Conservation (phyloP, 106 monocot species). For the Allium sativum region DNA sequence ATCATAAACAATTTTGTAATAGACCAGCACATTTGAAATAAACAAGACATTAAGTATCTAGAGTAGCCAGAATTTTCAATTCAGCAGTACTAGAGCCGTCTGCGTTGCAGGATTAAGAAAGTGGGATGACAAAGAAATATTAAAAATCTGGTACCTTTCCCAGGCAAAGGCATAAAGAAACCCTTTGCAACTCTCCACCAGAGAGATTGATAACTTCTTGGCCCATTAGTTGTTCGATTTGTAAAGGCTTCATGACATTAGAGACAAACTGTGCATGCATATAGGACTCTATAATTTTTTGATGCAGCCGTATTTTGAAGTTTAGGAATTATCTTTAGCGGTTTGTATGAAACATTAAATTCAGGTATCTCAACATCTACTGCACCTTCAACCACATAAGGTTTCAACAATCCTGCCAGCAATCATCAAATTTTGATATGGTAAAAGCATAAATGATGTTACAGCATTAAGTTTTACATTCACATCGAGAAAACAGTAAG, state of each 20-base stretch:
- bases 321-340: conserved; percentile 90
- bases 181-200: conserved; percentile 96
- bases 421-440: neutral
- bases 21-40: no score
- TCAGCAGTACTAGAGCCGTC: no score
- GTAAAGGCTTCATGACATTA: conserved; percentile 98
- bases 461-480: no score
- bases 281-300: conserved; percentile 88
- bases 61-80: no score
- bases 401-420: conserved; percentile 87
- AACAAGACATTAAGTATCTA: no score
- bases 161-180: conserved; percentile 83
- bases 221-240: conserved; percentile 97
- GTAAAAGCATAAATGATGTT: no score
- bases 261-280: conserved; percentile 86
- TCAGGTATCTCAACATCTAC: conserved; percentile 79
- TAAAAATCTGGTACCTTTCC: conserved; percentile 55
- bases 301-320: conserved; percentile 63
- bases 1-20: no score
- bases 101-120: no score
- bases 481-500: no score
- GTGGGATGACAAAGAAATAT: no score
- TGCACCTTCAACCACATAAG: conserved; percentile 63
- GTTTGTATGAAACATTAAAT: conserved; percentile 98
- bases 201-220: conserved; percentile 93